Conservation (phyloP, 192 early-diverging fungal species). For the Chytriomyces confervae region DNA sequence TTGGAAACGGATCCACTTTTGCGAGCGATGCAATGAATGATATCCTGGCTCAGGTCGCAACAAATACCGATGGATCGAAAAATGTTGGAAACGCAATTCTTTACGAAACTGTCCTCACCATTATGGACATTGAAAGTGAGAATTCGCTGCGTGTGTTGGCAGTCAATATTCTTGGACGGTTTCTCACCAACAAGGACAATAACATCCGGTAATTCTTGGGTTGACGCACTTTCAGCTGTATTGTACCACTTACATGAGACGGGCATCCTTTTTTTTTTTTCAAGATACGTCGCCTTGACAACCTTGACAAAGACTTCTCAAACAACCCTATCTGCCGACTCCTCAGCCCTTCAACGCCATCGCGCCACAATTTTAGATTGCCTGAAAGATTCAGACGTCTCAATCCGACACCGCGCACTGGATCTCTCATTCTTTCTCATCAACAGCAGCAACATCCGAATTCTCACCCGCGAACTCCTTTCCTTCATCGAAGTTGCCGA, state of each 20-base stretch:
- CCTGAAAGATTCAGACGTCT: conserved; percentile 92
- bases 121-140: conserved; percentile 93
- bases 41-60: conserved; percentile 95
- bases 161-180: conserved; percentile 97
- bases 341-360: conserved; percentile 95
- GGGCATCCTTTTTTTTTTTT: not conserved
- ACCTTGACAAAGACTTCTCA: conserved; percentile 85
- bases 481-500: conserved; percentile 93
- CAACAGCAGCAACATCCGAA: conserved; percentile 89
- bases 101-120: conserved; percentile 96
- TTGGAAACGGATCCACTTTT: conserved; percentile 80
- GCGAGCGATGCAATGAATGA: conserved; percentile 96
- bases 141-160: conserved; percentile 89
- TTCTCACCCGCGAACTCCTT: conserved; percentile 90
- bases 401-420: conserved; percentile 93
- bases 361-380: conserved; percentile 96
- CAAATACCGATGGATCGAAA: conserved; percentile 90
- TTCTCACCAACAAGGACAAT: conserved; percentile 93
- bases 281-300: conserved; percentile 95
- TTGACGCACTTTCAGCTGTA: conserved; percentile 27
- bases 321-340: conserved; percentile 75
- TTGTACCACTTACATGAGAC: not conserved
- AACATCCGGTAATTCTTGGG: conserved; percentile 80
- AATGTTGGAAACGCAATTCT: conserved; percentile 98
- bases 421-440: conserved; percentile 97